A percentile compares a stretch with the other conserved stretches of the same genome.
Evolutionary conservation across 140 eudicot genomes (phyloP).

Genomic region (Oenanthe javanica): DNA sequence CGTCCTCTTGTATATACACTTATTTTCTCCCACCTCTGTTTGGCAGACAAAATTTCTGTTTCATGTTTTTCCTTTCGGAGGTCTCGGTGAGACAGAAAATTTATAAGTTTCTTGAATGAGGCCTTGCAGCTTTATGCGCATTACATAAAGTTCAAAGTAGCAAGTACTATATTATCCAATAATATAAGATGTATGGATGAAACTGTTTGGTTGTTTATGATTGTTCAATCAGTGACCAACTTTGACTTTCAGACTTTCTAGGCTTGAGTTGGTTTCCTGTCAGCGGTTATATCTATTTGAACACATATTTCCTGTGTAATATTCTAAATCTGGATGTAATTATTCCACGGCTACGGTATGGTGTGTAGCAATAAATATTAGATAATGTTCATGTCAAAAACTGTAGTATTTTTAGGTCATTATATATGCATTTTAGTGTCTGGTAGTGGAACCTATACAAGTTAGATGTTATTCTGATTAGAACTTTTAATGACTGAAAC

Average conservation of each 20-base stretch:
- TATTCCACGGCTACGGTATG: background rate
- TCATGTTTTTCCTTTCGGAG: background rate
- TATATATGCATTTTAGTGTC: background rate
- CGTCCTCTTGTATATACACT: background rate
- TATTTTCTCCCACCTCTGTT: background rate
- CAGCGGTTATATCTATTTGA: background rate
- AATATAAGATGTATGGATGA: background rate
- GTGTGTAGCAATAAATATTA: background rate
- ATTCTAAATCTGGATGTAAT: background rate
- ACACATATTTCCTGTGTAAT: background rate
- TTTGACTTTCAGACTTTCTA: background rate
- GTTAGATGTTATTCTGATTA: background rate
- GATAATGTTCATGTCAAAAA: background rate
- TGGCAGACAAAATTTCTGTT: background rate
- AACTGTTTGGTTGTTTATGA: background rate
- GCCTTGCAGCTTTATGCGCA: background rate
- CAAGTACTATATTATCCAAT: background rate
- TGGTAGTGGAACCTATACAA: background rate
- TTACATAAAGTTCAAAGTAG: background rate
- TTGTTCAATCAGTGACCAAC: background rate
- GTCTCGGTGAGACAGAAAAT: background rate
- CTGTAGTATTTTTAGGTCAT: background rate
- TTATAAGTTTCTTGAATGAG: background rate
- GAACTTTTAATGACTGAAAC: background rate
- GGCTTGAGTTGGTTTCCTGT: background rate